Evolutionary conservation across 192 early-diverging fungal species (phyloP).

Genomic region (Dissophora ornata): DNA sequence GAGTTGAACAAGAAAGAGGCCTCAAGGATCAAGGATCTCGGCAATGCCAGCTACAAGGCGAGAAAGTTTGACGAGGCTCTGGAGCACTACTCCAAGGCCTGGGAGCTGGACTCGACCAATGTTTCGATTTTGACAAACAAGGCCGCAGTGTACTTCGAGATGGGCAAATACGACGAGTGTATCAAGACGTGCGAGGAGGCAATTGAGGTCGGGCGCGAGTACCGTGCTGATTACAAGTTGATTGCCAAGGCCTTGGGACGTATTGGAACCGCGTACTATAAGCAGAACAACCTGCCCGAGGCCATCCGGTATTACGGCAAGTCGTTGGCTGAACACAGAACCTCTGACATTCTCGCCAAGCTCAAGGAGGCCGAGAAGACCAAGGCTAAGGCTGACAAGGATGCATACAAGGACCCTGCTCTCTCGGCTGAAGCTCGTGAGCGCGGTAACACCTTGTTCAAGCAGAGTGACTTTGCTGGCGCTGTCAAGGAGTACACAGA

Average conservation of each 20-base stretch:
- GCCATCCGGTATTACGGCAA: conserved; percentile 94
- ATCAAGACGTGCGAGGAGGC: conserved; percentile 94
- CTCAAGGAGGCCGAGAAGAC: conserved; percentile 89
- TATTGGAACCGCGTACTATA: conserved; percentile 89
- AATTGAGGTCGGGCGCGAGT: conserved; percentile 90
- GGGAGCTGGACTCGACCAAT: conserved; percentile 89
- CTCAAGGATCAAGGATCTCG: conserved; percentile 83
- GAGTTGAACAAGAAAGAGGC: conserved; percentile 74
- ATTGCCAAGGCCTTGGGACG: conserved; percentile 95
- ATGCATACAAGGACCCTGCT: conserved; percentile 85
- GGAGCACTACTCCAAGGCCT: conserved; percentile 90
- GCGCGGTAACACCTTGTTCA: conserved; percentile 93
- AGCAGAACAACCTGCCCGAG: conserved; percentile 79
- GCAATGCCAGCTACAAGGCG: conserved; percentile 93
- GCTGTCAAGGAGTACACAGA: conserved; percentile 95
- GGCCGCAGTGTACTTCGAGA: conserved; percentile 95
- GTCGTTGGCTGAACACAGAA: conserved; percentile 96
- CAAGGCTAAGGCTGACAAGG: conserved; percentile 81
- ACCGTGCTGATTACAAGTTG: conserved; percentile 93
- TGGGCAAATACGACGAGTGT: conserved; percentile 91
- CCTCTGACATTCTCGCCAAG: conserved; percentile 90
- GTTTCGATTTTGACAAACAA: conserved; percentile 97
- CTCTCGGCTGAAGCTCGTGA: conserved; percentile 93
- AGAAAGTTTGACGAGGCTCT: conserved; percentile 91
- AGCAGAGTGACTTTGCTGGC: conserved; percentile 84